Evolutionary conservation across 192 early-diverging fungal genomes (phyloP).

Genomic region (Thamnidium elegans): DNA sequence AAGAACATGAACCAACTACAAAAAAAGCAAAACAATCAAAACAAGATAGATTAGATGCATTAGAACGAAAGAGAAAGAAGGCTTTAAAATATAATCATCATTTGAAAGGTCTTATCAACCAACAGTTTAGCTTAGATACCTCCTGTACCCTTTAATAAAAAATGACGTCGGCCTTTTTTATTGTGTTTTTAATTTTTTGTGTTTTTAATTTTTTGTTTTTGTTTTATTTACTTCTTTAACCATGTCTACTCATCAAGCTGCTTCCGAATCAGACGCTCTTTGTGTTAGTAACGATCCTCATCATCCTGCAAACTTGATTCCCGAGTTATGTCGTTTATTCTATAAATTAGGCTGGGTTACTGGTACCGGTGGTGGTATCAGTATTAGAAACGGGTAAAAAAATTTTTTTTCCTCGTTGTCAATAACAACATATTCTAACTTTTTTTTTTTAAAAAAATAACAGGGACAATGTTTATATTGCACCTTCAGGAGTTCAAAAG

Average conservation of each 20-base stretch:
- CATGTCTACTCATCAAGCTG: too few species aligned
- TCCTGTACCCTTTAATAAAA: not conserved
- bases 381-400: slow-evolving; percentile 68
- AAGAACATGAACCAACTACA: not conserved
- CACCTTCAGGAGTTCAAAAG: slow-evolving; percentile 94
- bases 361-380: slow-evolving; percentile 91
- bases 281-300: slow-evolving; percentile 54
- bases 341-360: slow-evolving; percentile 94
- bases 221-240: not conserved
- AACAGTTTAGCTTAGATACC: not conserved
- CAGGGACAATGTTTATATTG: slow-evolving; percentile 77
- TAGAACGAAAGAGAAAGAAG: slow-evolving; percentile 1
- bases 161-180: not conserved
- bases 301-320: slow-evolving; percentile 86
- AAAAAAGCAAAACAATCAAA: not conserved
- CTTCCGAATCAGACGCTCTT: slow-evolving; percentile 33
- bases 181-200: not conserved
- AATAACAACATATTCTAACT: not conserved
- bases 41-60: not conserved
- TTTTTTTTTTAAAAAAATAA: not conserved
- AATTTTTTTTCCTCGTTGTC: slow-evolving; percentile 5
- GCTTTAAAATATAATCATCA: slow-evolving; percentile 11
- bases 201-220: not conserved
- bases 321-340: slow-evolving; percentile 86
- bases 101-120: slow-evolving; percentile 3